These are phyloP conservation scores for Globisporangium polare DNA, from an alignment of 352 stramenopile species.

Conservation along the genomic window DNA sequence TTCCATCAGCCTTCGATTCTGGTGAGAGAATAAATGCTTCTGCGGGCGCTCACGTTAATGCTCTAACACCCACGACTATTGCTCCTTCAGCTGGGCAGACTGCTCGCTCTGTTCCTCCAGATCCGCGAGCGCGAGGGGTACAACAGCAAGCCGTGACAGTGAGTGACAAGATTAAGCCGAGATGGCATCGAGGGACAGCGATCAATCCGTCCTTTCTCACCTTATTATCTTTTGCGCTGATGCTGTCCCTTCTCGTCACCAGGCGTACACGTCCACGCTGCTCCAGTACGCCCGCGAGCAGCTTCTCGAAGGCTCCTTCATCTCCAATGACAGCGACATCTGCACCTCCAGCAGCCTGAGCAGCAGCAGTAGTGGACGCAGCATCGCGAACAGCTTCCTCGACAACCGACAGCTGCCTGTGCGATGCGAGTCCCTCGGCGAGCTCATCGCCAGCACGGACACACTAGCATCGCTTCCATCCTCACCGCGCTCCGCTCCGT, in stretches of 20 bases:
- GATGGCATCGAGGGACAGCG: not conserved
- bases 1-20: slow-evolving; percentile 29
- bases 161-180: not conserved
- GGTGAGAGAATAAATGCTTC: slow-evolving; percentile 11
- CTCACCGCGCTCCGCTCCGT: slow-evolving; percentile 4
- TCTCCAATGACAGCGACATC: slow-evolving; percentile 3
- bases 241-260: not conserved
- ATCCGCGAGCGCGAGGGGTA: slow-evolving; percentile 21
- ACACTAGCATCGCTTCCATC: not conserved
- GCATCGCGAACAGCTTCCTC: slow-evolving; percentile 7
- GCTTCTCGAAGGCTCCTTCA: slow-evolving; percentile 22
- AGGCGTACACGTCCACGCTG: slow-evolving; percentile 31
- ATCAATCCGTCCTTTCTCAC: not conserved
- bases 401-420: not conserved
- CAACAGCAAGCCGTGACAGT: slow-evolving; percentile 19
- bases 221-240: not conserved
- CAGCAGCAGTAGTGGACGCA: not conserved
- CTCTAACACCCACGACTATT: not conserved
- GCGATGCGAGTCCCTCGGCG: slow-evolving; percentile 2
- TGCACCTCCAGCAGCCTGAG: slow-evolving; percentile 3
- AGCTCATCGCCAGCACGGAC: not conserved
- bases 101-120: slow-evolving; percentile 24
- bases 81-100: slow-evolving; percentile 17
- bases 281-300: slow-evolving; percentile 30
- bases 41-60: not conserved